Evolutionary conservation across 2,329 filamentous ascomycete species (phyloP), one percentile per base, ranked within the genome.

Genomic region (Claviceps arundinis): DNA sequence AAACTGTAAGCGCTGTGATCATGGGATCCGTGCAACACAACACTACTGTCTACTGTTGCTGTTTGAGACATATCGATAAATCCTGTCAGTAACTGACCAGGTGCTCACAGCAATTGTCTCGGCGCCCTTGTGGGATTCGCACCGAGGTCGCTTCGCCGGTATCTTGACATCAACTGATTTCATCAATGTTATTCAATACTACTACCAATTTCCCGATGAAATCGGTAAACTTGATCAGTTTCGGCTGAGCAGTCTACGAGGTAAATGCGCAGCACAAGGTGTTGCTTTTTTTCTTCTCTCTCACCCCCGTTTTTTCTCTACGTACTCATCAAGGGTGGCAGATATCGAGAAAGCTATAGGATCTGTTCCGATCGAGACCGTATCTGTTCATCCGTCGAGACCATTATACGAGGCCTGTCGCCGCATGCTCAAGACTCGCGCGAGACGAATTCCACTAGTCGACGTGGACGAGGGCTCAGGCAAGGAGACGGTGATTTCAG

Each of bases 101-200:
- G 19, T 22, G 16, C 19, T 9, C 4, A 38, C 26, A 97, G 91
- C 88, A 64, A 98, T 98, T 65, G 93, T 98, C 52, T 98, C 93
- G 34, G 93, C 93, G 50, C 93, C 93, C 49, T 74, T 98, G 58
- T 98, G 93, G 93, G 90, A 98, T 68, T 96, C 91, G 26, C 85
- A 87, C 58, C 87, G 84, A 4, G 95, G 90, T 26, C 89, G 86
- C 38, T 98, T 97, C 68, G 93, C 91, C 42, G 93, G 93, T 41
- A 80, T 98, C 48, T 77, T 98, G 58, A 98, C 93, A 30, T 93
- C 89, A 56, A 95, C 89, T 55, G 93, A 98, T 70, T 98, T 93
- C 68, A 94, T 98, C 71, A 98, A 98, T 64, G 85, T 98, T 53
- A 95, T 98, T 42, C 91, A 97, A 67, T 98, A 98, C 70, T 97